Evolutionary conservation across 768 basidiomycete species (phyloP).

Genomic region (Mycena crocata): DNA sequence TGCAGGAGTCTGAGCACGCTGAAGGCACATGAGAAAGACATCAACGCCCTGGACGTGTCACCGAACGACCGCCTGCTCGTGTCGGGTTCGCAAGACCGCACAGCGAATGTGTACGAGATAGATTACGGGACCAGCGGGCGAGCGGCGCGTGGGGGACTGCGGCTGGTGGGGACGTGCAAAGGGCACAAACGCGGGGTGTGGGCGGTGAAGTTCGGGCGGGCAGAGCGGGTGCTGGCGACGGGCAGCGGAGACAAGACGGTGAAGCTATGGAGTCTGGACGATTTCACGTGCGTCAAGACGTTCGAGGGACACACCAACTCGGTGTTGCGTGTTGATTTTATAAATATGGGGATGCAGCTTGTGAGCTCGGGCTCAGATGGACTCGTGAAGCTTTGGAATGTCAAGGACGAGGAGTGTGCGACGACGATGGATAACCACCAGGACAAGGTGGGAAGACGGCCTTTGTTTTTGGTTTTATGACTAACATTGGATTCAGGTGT

Average conservation of each 20-base stretch:
- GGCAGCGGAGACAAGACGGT: constrained; percentile 97
- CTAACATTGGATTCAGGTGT: constrained; percentile 71
- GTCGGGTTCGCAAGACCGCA: constrained; percentile 96
- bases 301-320: constrained; percentile 99
- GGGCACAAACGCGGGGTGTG: constrained; percentile 98
- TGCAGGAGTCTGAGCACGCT: constrained; percentile 86
- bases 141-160: constrained; percentile 74
- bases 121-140: constrained; percentile 61
- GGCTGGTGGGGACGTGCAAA: constrained; percentile 86
- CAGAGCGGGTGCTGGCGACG: constrained; percentile 88
- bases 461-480: neutral
- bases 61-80: constrained; percentile 90
- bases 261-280: constrained; percentile 93
- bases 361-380: constrained; percentile 95
- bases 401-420: constrained; percentile 87
- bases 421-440: constrained; percentile 96
- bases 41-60: constrained; percentile 94
- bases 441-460: constrained; percentile 79
- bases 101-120: constrained; percentile 90
- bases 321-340: constrained; percentile 91
- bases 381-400: constrained; percentile 95
- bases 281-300: constrained; percentile 94
- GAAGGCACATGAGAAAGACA: constrained; percentile 98
- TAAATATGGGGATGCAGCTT: constrained; percentile 85
- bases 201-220: constrained; percentile 88